Evolutionary conservation across 2,329 filamentous ascomycete genomes (phyloP), one percentile per base, ranked within the genome.

Genomic region (Arthroderma sp.): DNA sequence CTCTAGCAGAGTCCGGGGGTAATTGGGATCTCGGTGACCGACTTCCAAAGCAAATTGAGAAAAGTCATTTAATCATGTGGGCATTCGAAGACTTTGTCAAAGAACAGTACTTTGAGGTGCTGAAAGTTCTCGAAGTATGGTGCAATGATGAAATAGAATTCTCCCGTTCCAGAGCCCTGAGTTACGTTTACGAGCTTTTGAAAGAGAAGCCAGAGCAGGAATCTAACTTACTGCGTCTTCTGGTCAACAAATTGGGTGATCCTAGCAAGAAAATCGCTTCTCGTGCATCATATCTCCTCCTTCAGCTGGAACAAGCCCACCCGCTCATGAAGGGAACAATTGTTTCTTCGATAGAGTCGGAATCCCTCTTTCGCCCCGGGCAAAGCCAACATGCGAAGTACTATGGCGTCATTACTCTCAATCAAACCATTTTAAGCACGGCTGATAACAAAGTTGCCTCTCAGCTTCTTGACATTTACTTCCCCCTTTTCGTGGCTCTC

Each of bases 131-230:
- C 15, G 93, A 98, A 71, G 80, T 82, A 11, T 96, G 93, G 88
- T 95, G 88, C 70, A 88, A 87, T 57, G 93, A 98, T 65, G 93
- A 97, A 74, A 87, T 98, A 56, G 88, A 94, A 67, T 97, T 91
- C 72, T 90, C 94, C 41, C 85, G 94, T 60, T 87, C 85, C 53
- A 84, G 88, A 63, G 87, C 91, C 2, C 80, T 98, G 47, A 93
- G 90, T 63, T 95, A 95, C 66, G 86, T 97, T 38, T 97, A 85
- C 68, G 90, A 91, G 61, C 77, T 98, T 39, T 76, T 98, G 60
- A 93, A 89, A 70, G 91, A 95, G 70, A 98, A 95, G 74, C 91
- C 93, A 0, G 93, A 98, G 71, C 93, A 98, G 68, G 93, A 98
- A 71, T 86, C 91, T 57, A 98, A 98, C 69, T 76, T 98, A 61